Percentiles rank a stretch among this genome's conserved stretches.
These are phyloP conservation scores for Annulohypoxylon nitens DNA, from an alignment of 495 filamentous ascomycete genomes.

Conservation along the genomic window DNA sequence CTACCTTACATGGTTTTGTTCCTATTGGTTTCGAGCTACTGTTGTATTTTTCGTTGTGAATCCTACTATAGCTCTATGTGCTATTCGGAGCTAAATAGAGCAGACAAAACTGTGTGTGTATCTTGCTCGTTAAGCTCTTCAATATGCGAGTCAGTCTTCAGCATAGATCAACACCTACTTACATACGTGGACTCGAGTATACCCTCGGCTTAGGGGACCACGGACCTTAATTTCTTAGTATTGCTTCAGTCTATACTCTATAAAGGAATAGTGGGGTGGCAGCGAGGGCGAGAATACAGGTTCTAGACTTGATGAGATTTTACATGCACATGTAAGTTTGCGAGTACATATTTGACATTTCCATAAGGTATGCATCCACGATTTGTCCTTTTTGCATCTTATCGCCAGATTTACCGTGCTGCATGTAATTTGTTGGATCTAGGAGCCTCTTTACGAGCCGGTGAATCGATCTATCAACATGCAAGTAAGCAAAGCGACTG, in stretches of 20 bases:
- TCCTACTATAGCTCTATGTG: constrained; percentile 18
- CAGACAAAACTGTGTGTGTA: constrained; percentile 11
- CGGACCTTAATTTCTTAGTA: constrained; percentile 23
- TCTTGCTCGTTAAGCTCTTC: neutral
- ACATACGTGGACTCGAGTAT: constrained; percentile 1
- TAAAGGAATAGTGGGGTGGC: constrained; percentile 18
- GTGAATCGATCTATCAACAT: constrained; percentile 32
- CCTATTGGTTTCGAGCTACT: constrained; percentile 33
- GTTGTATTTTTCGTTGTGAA: constrained; percentile 18
- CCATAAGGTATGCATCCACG: constrained; percentile 16
- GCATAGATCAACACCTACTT: no score
- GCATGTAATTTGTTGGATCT: constrained; percentile 20
- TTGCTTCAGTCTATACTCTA: neutral
- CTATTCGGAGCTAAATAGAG: neutral
- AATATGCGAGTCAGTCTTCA: constrained; percentile 22
- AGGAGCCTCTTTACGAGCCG: constrained; percentile 8
- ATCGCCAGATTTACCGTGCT: constrained; percentile 29
- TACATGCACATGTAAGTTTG: constrained; percentile 9
- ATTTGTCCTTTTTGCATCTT: constrained; percentile 24
- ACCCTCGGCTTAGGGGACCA: constrained; percentile 9
- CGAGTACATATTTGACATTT: constrained; percentile 1
- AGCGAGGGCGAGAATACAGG: constrained; percentile 8
- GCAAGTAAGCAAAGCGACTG: constrained; percentile 17
- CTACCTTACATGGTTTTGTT: constrained; percentile 35
- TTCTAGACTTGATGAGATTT: constrained; percentile 19